Base-by-base conservation (phyloP, 352 stramenopile species). In the Blastocystis sp. region DNA sequence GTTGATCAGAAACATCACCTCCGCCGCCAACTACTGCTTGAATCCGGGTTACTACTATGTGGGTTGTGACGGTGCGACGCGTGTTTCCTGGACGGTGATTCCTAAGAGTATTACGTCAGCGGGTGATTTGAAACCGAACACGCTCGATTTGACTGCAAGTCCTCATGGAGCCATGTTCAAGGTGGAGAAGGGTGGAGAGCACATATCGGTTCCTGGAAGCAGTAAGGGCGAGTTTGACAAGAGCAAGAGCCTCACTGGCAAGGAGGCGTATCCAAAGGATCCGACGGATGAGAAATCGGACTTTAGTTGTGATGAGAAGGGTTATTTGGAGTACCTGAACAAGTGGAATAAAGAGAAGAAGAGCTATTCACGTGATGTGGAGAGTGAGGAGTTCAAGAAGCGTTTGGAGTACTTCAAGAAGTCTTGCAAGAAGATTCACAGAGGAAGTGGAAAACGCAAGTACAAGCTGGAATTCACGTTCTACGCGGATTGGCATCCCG, bases 31-130 rank as follows among this genome's bases (percentile, higher is more conserved):
- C 21, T 72, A 72, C 34, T 72, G 61, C 36, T 36, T 72, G 61
- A 72, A 72, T 36, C 61, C 61, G 6, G 61, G 61, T 51, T 72
- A 72, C 36, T 72, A 72, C 21, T 72, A 72, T 27, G 51, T 72
- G 48, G 34, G 34, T 6, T 72, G 61, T 36, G 51, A n/a, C n/a
- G n/a, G n/a, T n/a, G n/a, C n/a, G n/a, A n/a, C n/a, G n/a, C n/a
- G n/a, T n/a, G n/a, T n/a, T n/a, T n/a, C n/a, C n/a, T n/a, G n/a
- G n/a, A n/a, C n/a, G n/a, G n/a, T n/a, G n/a, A n/a, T n/a, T n/a
- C n/a, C n/a, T n/a, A n/a, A n/a, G n/a, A n/a, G n/a, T n/a, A n/a
- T n/a, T n/a, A n/a, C n/a, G n/a, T n/a, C n/a, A n/a, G n/a, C n/a
- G n/a, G n/a, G n/a, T n/a, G n/a, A n/a, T n/a, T n/a, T n/a, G n/a